Evolutionary conservation across 208 protist genomes (phyloP).

Genomic region (Leishmania guyanensis): DNA sequence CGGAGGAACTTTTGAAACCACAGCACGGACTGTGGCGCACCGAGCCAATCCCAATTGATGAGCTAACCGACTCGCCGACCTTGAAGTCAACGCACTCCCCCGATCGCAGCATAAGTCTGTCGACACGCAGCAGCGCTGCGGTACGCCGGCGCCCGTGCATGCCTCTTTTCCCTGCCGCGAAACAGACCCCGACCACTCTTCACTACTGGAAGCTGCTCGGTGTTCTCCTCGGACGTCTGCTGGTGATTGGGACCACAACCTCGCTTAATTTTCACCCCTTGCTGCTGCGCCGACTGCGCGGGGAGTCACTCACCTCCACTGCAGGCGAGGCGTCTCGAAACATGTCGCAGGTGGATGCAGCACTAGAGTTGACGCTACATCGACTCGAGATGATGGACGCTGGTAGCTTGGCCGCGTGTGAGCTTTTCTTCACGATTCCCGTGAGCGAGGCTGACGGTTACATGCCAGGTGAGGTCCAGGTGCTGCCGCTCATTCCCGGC

Average conservation of each 20-base stretch:
- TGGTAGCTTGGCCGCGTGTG: slow-evolving; percentile 48
- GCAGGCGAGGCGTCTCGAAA: slow-evolving; percentile 13
- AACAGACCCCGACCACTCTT: slow-evolving; percentile 37
- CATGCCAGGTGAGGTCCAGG: not conserved
- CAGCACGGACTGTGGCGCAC: slow-evolving; percentile 56
- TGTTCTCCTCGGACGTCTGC: slow-evolving; percentile 58
- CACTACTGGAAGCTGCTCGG: slow-evolving; percentile 73
- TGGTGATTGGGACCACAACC: slow-evolving; percentile 54
- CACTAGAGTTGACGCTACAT: slow-evolving; percentile 43
- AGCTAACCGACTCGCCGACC: not conserved
- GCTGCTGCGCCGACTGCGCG: slow-evolving; percentile 57
- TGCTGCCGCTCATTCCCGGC: slow-evolving; percentile 27
- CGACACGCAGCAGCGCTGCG: not conserved
- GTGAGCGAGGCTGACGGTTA: slow-evolving; percentile 29
- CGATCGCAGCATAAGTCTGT: not conserved
- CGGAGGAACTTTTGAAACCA: slow-evolving; percentile 39
- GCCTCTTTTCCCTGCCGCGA: slow-evolving; percentile 31
- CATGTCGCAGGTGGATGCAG: slow-evolving; percentile 51
- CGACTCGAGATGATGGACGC: slow-evolving; percentile 33
- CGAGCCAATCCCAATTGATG: slow-evolving; percentile 35
- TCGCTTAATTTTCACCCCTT: slow-evolving; percentile 65
- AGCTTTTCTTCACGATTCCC: slow-evolving; percentile 64
- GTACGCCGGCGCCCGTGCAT: slow-evolving; percentile 20
- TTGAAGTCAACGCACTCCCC: not conserved
- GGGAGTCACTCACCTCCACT: slow-evolving; percentile 21